Percentiles rank a stretch among this genome's conserved stretches.
Evolutionary conservation across 805 yeast genomes (phyloP).

Genomic region (Metschnikowia chrysomelidarum): DNA sequence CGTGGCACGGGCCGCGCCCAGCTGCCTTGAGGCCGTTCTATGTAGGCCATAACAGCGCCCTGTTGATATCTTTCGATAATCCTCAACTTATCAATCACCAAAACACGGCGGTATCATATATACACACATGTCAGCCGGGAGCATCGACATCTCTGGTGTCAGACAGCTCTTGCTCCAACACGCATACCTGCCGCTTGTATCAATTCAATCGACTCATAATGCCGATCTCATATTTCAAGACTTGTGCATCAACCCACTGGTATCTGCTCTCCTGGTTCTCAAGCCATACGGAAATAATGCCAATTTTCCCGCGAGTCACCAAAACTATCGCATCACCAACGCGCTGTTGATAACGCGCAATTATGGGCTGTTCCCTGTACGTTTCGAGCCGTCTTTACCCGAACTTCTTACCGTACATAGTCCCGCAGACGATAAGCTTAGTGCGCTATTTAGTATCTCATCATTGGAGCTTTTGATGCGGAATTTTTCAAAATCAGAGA

Average conservation of each 20-base stretch:
- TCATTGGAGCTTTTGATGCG: conserved; percentile 33
- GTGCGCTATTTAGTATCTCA: conserved; percentile 36
- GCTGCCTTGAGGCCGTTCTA: no score
- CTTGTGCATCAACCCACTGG: conserved; percentile 34
- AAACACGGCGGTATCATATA: background rate
- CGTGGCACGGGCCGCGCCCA: no score
- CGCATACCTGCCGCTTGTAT: conserved; percentile 51
- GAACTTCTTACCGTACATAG: conserved; percentile 34
- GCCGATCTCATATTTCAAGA: conserved; percentile 45
- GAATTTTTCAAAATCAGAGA: conserved; percentile 6
- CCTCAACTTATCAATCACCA: background rate
- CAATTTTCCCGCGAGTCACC: conserved; percentile 38
- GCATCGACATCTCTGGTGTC: conserved; percentile 38
- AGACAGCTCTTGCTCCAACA: conserved; percentile 44
- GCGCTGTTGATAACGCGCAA: conserved; percentile 48
- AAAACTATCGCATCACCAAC: conserved; percentile 48
- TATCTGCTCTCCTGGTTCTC: conserved; percentile 47
- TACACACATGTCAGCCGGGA: conserved; percentile 21
- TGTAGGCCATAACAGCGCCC: no score
- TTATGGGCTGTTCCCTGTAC: conserved; percentile 53
- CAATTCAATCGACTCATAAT: conserved; percentile 46
- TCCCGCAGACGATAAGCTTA: conserved; percentile 20
- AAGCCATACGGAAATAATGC: conserved; percentile 57
- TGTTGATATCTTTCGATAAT: no score
- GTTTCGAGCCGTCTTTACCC: conserved; percentile 47